phyloP scores from a whole-genome alignment of 148 eudicot genomes.

The Vaccinium darrowii region DNA sequence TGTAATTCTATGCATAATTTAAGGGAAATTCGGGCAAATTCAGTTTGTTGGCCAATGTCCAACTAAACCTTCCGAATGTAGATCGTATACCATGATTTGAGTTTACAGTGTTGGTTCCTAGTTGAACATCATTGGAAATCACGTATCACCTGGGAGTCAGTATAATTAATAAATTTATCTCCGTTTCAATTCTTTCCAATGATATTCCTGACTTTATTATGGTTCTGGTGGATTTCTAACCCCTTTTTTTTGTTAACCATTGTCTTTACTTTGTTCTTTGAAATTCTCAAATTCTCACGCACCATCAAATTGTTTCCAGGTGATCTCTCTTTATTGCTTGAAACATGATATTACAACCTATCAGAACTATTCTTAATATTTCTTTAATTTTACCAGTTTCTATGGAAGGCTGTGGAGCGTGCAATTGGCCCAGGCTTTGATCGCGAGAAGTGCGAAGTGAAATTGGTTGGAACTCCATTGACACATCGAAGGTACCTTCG shows the following conservation, averaged over 20 bases:
- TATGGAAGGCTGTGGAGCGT: constrained; percentile 89
- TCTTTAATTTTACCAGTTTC: constrained; percentile 41
- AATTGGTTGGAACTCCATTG: constrained; percentile 85
- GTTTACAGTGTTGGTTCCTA: background rate
- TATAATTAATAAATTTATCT: background rate
- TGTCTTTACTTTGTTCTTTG: background rate
- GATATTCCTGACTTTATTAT: background rate
- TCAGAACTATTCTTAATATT: background rate
- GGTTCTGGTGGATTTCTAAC: background rate
- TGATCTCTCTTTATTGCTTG: background rate
- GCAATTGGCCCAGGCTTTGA: constrained; percentile 75
- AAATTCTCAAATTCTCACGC: constrained; percentile 1
- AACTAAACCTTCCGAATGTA: background rate
- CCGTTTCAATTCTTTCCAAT: background rate
- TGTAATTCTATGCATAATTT: background rate
- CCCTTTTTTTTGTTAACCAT: background rate
- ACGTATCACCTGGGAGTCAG: background rate
- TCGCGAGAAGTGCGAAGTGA: constrained; percentile 81
- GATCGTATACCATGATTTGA: background rate
- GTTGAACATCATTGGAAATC: background rate
- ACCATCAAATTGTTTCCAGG: background rate
- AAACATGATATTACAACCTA: background rate
- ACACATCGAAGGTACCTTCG: constrained; percentile 83
- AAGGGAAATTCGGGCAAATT: no score
- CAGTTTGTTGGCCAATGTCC: no score